Conservation (phyloP, 2,329 filamentous ascomycete species). For the Clonostachys sp. region DNA sequence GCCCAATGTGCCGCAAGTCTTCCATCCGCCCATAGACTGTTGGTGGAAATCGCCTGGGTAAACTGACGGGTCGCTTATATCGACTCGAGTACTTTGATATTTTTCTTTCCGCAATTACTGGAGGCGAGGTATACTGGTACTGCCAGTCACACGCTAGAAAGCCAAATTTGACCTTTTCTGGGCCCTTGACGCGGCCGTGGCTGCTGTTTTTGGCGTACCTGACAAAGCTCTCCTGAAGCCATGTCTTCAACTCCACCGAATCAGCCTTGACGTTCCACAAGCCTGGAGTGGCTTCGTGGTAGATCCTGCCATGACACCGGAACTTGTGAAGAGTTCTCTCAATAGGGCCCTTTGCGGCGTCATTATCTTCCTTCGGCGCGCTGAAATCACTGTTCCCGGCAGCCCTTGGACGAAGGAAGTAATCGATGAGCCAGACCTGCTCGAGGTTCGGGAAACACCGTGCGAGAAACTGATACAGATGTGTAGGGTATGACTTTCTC, state of each 20-base stretch:
- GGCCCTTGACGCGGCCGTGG: constrained; percentile 20
- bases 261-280: constrained; percentile 27
- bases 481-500: constrained; percentile 25
- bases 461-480: constrained; percentile 37
- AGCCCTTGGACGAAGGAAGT: constrained; percentile 26
- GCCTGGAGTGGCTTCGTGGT: constrained; percentile 23
- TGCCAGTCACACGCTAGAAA: constrained; percentile 26
- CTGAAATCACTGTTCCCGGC: neutral
- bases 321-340: constrained; percentile 17
- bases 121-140: neutral
- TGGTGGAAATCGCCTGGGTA: no score
- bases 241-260: constrained; percentile 26
- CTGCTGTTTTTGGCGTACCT: constrained; percentile 25
- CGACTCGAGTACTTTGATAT: constrained; percentile 15
- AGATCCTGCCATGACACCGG: constrained; percentile 17
- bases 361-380: neutral
- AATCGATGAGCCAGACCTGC: constrained; percentile 39
- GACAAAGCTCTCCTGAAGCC: constrained; percentile 30
- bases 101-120: neutral
- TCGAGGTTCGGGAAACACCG: constrained; percentile 33
- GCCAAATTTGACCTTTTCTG: constrained; percentile 31
- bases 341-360: constrained; percentile 3
- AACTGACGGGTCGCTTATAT: constrained; percentile 2
- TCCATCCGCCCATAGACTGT: no score
- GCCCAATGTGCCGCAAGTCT: no score